A percentile compares a stretch with the other conserved stretches of the same genome.
Conservation (phyloP, 2,329 filamentous ascomycete genomes). For the Fusarium phyllophilum region DNA sequence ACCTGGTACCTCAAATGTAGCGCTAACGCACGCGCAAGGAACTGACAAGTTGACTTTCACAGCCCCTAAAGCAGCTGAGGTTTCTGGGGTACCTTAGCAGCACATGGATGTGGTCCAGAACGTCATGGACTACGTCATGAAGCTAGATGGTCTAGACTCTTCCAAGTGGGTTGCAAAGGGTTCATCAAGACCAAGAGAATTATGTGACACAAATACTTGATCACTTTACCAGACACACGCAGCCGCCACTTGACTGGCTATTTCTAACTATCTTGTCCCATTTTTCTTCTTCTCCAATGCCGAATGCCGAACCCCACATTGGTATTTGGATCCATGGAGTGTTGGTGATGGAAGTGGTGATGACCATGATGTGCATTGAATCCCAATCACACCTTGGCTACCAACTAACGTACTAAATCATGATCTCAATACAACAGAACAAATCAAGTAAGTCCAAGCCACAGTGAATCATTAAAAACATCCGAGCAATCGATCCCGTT, state of each 20-base stretch:
- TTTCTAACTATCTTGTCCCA: neutral
- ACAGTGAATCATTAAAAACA: conserved; percentile 21
- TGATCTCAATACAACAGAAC: neutral
- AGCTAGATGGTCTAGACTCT: conserved; percentile 22
- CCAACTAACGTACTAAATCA: neutral
- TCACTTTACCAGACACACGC: neutral
- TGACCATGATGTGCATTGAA: neutral
- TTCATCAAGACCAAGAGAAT: neutral
- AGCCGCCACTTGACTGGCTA: neutral
- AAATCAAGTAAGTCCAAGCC: neutral
- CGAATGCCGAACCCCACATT: neutral
- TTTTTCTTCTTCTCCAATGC: neutral
- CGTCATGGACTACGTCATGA: conserved; percentile 25
- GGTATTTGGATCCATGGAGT: neutral
- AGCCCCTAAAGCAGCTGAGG: conserved; percentile 2
- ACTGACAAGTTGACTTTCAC: neutral
- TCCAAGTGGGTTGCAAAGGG: neutral
- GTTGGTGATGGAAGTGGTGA: neutral
- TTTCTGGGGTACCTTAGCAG: neutral
- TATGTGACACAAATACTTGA: neutral
- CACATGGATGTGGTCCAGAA: neutral
- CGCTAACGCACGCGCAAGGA: neutral
- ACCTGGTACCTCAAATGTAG: neutral
- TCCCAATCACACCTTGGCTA: neutral
- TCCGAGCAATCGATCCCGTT: neutral